Evolutionary conservation across 176 grass and related monocot genomes (phyloP).

Genomic region (Aegilops umbellulata): DNA sequence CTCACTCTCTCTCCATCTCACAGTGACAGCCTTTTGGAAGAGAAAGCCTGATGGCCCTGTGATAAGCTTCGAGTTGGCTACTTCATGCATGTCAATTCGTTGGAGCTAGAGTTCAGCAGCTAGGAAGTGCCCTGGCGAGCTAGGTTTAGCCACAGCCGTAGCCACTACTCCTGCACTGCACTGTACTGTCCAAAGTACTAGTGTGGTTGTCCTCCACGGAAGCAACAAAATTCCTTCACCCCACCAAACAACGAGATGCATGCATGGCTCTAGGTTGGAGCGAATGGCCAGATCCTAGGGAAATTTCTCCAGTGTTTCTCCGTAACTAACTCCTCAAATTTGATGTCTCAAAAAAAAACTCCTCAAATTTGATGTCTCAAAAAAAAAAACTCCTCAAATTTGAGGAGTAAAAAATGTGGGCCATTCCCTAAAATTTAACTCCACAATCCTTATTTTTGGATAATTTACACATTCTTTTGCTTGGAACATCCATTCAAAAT

Average conservation of each 20-base stretch:
- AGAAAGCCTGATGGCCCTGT: slow-evolving; percentile 23
- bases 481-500: too few relatives aligned
- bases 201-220: slow-evolving; percentile 13
- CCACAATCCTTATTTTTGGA: too few relatives aligned
- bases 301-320: neutral
- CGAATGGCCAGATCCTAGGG: neutral
- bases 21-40: slow-evolving; percentile 8
- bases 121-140: slow-evolving; percentile 10
- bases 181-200: neutral
- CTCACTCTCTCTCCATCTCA: neutral
- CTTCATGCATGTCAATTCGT: slow-evolving; percentile 58
- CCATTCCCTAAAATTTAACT: too few relatives aligned
- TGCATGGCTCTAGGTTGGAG: neutral
- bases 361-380: neutral
- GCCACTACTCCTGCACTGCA: neutral
- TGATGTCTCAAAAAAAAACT: neutral
- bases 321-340: neutral
- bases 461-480: too few relatives aligned
- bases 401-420: too few relatives aligned
- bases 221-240: neutral
- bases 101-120: neutral
- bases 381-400: neutral
- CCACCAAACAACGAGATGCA: neutral
- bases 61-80: slow-evolving; percentile 40
- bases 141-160: neutral